These are phyloP conservation scores for Wickerhamiella nectarea DNA, from an alignment of 805 yeast genomes.

Conservation along the genomic window DNA sequence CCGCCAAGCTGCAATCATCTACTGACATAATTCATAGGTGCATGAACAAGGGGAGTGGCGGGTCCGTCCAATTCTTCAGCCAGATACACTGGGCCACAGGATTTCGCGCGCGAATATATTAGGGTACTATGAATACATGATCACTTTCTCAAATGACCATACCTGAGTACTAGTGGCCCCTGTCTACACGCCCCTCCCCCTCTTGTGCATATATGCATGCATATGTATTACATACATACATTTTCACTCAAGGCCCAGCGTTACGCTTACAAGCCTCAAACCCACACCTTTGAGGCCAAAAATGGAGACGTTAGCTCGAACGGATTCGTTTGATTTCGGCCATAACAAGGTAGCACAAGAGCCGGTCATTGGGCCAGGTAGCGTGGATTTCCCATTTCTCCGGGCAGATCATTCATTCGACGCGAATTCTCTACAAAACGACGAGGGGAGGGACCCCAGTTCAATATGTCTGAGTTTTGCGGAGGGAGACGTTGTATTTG, in stretches of 20 bases:
- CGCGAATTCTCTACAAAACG: constrained; percentile 19
- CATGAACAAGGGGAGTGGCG: not conserved
- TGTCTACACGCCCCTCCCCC: not conserved
- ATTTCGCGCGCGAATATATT: no score
- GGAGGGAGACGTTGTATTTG: constrained; percentile 26
- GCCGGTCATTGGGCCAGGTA: not conserved
- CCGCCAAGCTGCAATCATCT: not conserved
- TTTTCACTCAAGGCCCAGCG: not conserved
- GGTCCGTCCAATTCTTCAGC: not conserved
- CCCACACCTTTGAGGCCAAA: not conserved
- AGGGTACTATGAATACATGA: no score
- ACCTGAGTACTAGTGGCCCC: not conserved
- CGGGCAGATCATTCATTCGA: constrained; percentile 26
- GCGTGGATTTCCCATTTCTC: constrained; percentile 24
- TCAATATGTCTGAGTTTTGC: constrained; percentile 26
- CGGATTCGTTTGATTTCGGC: constrained; percentile 9
- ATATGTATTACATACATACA: constrained; percentile 5
- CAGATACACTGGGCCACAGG: no score
- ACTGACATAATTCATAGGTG: not conserved
- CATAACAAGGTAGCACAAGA: not conserved
- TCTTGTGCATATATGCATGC: not conserved
- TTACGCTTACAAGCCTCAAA: not conserved
- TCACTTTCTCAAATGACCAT: no score
- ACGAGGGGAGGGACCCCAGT: constrained; percentile 22
- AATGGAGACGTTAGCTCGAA: constrained; percentile 7